These are phyloP conservation scores for Maudiozyma barnettii DNA, from an alignment of 805 yeast genomes.

Conservation along the genomic window DNA sequence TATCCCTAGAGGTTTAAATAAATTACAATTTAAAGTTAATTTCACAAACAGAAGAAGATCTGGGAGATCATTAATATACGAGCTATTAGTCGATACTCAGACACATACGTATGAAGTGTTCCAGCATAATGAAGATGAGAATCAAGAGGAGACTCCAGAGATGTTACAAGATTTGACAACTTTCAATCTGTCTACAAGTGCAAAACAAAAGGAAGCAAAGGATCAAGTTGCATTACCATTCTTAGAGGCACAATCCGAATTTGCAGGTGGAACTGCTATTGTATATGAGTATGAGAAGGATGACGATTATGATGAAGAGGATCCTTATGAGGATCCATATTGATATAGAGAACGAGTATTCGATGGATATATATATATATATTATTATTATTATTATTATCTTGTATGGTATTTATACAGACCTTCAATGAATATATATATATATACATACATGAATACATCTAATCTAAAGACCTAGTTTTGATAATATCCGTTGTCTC, in stretches of 20 bases:
- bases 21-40: constrained; percentile 35
- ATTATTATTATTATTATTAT: background rate
- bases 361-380: background rate
- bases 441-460: background rate
- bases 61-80: constrained; percentile 61
- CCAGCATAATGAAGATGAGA: constrained; percentile 16
- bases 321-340: constrained; percentile 94
- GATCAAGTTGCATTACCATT: constrained; percentile 88
- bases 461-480: background rate
- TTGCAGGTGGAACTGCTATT: constrained; percentile 73
- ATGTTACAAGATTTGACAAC: constrained; percentile 72
- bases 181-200: constrained; percentile 69
- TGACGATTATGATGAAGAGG: constrained; percentile 97
- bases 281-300: constrained; percentile 93
- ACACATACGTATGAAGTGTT: constrained; percentile 34
- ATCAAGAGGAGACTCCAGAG: constrained; percentile 36
- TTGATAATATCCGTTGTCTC: constrained; percentile 6
- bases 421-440: background rate
- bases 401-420: background rate
- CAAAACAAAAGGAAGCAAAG: constrained; percentile 64
- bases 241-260: constrained; percentile 74
- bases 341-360: constrained; percentile 23
- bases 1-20: constrained; percentile 47
- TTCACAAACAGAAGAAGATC: constrained; percentile 71
- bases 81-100: constrained; percentile 42